These are phyloP conservation scores for Cadophora malorum DNA, from an alignment of 2,329 filamentous ascomycete species.

Conservation along the genomic window DNA sequence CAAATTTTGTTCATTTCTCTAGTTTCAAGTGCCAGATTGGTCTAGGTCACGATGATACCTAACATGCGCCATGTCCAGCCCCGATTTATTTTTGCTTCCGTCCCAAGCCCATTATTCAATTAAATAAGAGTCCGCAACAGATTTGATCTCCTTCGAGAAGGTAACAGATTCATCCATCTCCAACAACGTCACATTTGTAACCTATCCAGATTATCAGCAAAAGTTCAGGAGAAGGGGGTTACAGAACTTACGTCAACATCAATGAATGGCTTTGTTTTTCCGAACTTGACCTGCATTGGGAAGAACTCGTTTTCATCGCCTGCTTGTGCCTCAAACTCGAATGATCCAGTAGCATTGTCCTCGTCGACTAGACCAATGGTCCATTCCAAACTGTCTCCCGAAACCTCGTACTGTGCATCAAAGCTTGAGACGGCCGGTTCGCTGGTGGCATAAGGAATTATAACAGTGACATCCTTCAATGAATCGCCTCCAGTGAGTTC, in stretches of 20 bases:
- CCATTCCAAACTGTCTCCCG: slow-evolving; percentile 93
- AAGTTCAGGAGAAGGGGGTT: neutral
- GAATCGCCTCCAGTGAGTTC: slow-evolving; percentile 83
- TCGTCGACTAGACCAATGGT: slow-evolving; percentile 85
- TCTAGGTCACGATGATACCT: slow-evolving; percentile 21
- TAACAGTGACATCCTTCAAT: slow-evolving; percentile 83
- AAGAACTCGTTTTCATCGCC: slow-evolving; percentile 95
- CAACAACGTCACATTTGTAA: slow-evolving; percentile 71
- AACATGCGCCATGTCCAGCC: slow-evolving; percentile 39
- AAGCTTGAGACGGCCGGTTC: slow-evolving; percentile 93
- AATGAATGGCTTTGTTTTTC: slow-evolving; percentile 83
- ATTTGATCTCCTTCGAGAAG: slow-evolving; percentile 84
- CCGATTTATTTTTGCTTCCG: slow-evolving; percentile 36
- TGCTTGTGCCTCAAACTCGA: slow-evolving; percentile 93
- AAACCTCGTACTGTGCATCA: slow-evolving; percentile 92
- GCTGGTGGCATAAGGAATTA: slow-evolving; percentile 83
- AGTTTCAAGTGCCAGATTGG: slow-evolving; percentile 12
- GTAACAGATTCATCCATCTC: slow-evolving; percentile 80
- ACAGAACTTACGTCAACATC: slow-evolving; percentile 83
- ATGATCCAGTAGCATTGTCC: slow-evolving; percentile 81
- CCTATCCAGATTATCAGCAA: slow-evolving; percentile 51
- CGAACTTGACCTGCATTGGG: slow-evolving; percentile 92
- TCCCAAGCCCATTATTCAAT: slow-evolving; percentile 63
- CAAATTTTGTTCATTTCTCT: slow-evolving; percentile 26
- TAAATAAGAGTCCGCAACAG: slow-evolving; percentile 75